Evolutionary conservation across 1,139 yeast genomes (phyloP), one percentile per base, ranked within the genome.

Genomic region (Suhomyces guaymorum): DNA sequence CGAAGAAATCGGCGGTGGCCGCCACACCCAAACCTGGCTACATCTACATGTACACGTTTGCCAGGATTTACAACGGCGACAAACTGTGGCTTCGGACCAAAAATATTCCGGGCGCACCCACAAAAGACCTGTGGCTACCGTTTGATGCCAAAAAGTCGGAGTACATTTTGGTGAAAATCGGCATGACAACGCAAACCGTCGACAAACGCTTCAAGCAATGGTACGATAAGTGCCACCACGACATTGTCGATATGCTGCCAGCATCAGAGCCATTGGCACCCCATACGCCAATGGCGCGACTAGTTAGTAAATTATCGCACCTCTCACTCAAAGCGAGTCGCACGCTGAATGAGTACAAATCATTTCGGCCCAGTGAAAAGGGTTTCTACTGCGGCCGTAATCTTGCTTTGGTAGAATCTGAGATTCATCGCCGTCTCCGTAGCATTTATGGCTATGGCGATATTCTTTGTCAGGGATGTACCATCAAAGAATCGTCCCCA

Each of bases 21-120:
- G n/a, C n/a, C n/a, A n/a, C n/a, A 18, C 8, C 23, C n/a, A 26
- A 26, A 12, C 31, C 43, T 7, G 84, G 85, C 0, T 68, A 46
- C 46, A 75, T 79, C 16, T 79, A 79, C 48, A 63, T 77, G 2
- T 79, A 76, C 48, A 78, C 84, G 0, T 51, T 78, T 21, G 44
- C 54, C 2, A 69, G 66, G 37, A 58, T 78, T 30, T 46, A 75
- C 9, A 38, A 47, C 3, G 25, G 51, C 15, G 45, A 51, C 38
- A 42, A 44, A 4, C 59, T 55, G 60, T 57, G 54, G 49, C 48
- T 69, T 38, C 51, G 57, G 32, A 70, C 66, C 2, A 54, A 59
- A 30, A 66, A 68, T 39, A 41, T 61, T 18, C 69, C 71, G 9
- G 43, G 54, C n/a, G n/a, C n/a, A 25, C 27, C 49, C 5, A 38